Percentiles rank a stretch among this genome's conserved stretches.
These are phyloP conservation scores for Claviceps digitariae DNA, from an alignment of 2,329 filamentous ascomycete species.

Conservation along the genomic window DNA sequence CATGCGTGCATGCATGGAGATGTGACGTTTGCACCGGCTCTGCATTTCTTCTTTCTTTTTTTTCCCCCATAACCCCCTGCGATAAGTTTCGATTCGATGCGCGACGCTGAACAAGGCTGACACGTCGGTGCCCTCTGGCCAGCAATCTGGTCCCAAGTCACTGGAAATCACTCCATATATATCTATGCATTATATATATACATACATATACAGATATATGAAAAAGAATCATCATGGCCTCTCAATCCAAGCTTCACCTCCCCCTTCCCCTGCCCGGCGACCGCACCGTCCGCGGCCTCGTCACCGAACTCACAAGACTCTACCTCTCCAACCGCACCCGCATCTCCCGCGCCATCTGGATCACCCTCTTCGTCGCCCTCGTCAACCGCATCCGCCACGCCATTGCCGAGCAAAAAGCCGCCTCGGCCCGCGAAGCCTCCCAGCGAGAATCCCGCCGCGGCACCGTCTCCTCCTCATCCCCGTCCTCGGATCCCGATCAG, in stretches of 20 bases:
- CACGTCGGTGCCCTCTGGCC: too few species aligned
- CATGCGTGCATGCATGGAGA: too few species aligned
- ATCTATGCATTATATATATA: too few species aligned
- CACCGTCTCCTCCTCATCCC: slow-evolving; percentile 33
- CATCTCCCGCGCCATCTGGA: slow-evolving; percentile 73
- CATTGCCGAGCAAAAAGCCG: slow-evolving; percentile 83
- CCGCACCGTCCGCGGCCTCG: slow-evolving; percentile 48
- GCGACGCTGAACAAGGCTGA: too few species aligned
- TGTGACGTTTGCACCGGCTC: too few species aligned
- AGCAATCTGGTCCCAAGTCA: too few species aligned
- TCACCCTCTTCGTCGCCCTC: slow-evolving; percentile 68
- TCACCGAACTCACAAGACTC: slow-evolving; percentile 53
- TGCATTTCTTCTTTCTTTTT: too few species aligned
- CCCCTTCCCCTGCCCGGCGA: slow-evolving; percentile 40
- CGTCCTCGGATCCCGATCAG: slow-evolving; percentile 21
- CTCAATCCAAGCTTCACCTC: slow-evolving; percentile 59
- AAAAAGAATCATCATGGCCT: slow-evolving; percentile 59
- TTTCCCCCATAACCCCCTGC: too few species aligned
- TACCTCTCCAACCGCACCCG: slow-evolving; percentile 70
- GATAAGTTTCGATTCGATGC: too few species aligned
- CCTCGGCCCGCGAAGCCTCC: slow-evolving; percentile 54
- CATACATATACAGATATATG: too few species aligned
- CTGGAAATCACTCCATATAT: too few species aligned
- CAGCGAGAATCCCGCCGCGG: slow-evolving; percentile 33
- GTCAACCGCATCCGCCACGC: slow-evolving; percentile 82